Evolutionary conservation across 2,329 filamentous ascomycete genomes (phyloP).

Genomic region (Trichoderma semiorbis): DNA sequence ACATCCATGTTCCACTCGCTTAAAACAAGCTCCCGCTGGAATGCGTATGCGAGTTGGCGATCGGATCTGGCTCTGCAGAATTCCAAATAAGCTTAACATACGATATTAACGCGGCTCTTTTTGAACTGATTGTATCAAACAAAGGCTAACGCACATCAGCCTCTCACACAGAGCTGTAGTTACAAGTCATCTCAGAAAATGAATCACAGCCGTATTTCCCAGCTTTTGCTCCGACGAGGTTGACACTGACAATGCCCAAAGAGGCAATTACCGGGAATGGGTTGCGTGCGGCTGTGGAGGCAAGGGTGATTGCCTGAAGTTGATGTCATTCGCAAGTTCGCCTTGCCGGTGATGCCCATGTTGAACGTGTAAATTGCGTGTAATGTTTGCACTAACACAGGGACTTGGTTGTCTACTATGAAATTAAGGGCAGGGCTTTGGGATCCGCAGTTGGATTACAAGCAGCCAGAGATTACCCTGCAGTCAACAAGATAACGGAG

Average conservation of each 20-base stretch:
- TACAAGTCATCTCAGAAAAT: accelerated
- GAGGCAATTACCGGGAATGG: background rate
- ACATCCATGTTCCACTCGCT: background rate
- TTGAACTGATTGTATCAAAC: background rate
- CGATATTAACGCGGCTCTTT: background rate
- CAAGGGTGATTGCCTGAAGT: background rate
- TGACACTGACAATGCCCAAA: background rate
- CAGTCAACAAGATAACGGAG: background rate
- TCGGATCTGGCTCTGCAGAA: background rate
- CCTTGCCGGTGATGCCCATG: background rate
- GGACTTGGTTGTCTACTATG: background rate
- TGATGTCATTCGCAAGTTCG: background rate
- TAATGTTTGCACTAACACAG: background rate
- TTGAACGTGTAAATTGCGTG: background rate
- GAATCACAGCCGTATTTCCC: background rate
- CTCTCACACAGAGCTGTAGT: too few species aligned
- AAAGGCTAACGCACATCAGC: accelerated
- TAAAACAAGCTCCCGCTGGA: background rate
- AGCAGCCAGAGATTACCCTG: background rate
- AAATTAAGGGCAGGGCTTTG: background rate
- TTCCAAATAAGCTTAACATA: background rate
- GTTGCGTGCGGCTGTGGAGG: background rate
- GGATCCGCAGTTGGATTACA: background rate
- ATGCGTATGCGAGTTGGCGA: background rate
- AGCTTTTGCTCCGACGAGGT: background rate